Percentiles rank a stretch among this genome's conserved stretches.
phyloP scores from a whole-genome alignment of 2,329 filamentous ascomycete species.

The Myriosclerotinia curreyana region DNA sequence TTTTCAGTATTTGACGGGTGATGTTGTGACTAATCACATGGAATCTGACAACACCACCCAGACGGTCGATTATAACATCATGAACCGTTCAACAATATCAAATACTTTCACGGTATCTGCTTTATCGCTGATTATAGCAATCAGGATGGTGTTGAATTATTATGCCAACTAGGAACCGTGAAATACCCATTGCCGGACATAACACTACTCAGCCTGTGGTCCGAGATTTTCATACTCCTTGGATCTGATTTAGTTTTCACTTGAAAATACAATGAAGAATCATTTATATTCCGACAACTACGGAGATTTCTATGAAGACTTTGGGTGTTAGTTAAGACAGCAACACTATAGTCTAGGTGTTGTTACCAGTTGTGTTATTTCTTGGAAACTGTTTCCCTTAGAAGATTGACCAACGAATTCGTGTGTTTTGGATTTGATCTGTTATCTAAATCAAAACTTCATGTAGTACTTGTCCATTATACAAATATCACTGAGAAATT shows the following conservation, averaged over 20 bases:
- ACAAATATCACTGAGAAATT: too few species aligned
- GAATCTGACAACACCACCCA: conserved; percentile 37
- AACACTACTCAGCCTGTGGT: conserved; percentile 34
- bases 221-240: conserved; percentile 28
- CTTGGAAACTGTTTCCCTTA: too few species aligned
- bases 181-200: conserved; percentile 37
- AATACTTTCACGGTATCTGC: conserved; percentile 39
- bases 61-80: conserved; percentile 41
- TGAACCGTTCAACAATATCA: conserved; percentile 43
- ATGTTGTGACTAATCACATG: conserved; percentile 51
- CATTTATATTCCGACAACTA: too few species aligned
- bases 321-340: too few species aligned
- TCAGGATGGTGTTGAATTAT: conserved; percentile 36
- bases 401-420: too few species aligned
- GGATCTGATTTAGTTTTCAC: conserved; percentile 34
- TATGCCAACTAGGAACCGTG: conserved; percentile 35
- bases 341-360: too few species aligned
- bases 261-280: too few species aligned
- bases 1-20: conserved; percentile 48
- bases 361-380: too few species aligned
- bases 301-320: too few species aligned
- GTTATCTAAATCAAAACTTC: too few species aligned
- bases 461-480: too few species aligned
- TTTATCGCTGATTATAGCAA: conserved; percentile 41
- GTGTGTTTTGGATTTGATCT: too few species aligned